Conservation (phyloP, 805 yeast genomes). For the Suhomyces kilbournensis region DNA sequence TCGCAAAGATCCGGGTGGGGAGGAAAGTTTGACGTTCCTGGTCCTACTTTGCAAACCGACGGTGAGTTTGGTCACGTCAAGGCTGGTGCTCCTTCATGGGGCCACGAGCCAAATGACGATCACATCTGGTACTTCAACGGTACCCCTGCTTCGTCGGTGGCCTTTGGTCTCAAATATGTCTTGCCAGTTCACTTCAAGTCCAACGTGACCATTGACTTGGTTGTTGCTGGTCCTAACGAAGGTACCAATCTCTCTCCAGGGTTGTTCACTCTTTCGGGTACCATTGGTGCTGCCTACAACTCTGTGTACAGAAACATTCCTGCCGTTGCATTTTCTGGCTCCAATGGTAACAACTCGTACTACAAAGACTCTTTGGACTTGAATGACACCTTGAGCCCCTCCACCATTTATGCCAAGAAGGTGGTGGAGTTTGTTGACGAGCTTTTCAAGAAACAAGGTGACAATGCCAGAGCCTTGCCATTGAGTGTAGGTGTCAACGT, state of each 20-base stretch:
- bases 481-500: constrained; percentile 46
- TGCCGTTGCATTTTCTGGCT: constrained; percentile 52
- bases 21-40: constrained; percentile 49
- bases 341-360: constrained; percentile 48
- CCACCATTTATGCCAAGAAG: constrained; percentile 44
- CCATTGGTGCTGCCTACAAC: constrained; percentile 50
- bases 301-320: constrained; percentile 48
- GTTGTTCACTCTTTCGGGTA: constrained; percentile 44
- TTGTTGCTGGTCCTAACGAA: constrained; percentile 53
- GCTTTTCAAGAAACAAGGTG: constrained; percentile 38
- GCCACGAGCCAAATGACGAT: constrained; percentile 37
- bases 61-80: constrained; percentile 49
- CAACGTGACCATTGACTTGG: constrained; percentile 45
- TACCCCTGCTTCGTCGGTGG: constrained; percentile 52
- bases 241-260: constrained; percentile 47
- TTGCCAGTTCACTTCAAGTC: constrained; percentile 42
- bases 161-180: constrained; percentile 47
- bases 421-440: constrained; percentile 38
- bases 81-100: constrained; percentile 55
- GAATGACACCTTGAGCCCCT: constrained; percentile 37
- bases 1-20: constrained; percentile 54
- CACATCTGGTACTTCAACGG: constrained; percentile 53
- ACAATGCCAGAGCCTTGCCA: constrained; percentile 38
- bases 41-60: constrained; percentile 36
- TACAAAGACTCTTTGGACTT: constrained; percentile 42